Conservation (phyloP, 148 eudicot species). For the Polygonum aviculare region DNA sequence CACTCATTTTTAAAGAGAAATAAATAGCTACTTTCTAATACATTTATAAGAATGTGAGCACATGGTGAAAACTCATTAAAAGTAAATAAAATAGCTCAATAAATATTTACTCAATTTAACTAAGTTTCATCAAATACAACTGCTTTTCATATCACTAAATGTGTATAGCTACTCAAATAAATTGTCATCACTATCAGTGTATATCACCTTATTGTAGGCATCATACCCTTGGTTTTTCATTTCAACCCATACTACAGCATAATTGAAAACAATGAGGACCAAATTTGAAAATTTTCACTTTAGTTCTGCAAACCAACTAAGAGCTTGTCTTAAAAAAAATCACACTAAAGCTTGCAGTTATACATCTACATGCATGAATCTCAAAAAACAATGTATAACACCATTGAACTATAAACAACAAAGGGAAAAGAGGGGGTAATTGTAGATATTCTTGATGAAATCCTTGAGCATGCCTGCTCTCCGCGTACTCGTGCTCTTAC, state of each 20-base stretch:
- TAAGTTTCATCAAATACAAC: no score
- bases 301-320: background rate
- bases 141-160: no score
- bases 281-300: background rate
- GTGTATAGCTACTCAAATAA: no score
- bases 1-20: no score
- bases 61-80: no score
- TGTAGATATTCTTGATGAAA: slow-evolving; percentile 90
- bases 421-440: slow-evolving; percentile 24
- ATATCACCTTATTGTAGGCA: slow-evolving; percentile 38
- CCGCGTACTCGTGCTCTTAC: slow-evolving; percentile 92
- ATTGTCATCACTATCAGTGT: no score
- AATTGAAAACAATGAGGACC: slow-evolving; percentile 27
- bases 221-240: slow-evolving; percentile 82
- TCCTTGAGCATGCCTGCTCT: slow-evolving; percentile 75
- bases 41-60: no score
- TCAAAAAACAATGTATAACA: background rate
- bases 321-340: no score
- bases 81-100: no score
- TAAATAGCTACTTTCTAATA: no score
- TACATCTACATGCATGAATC: background rate
- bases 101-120: no score
- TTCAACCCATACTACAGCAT: slow-evolving; percentile 69
- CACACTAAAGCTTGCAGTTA: background rate
- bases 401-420: background rate